These are phyloP conservation scores for Sesbania bispinosa DNA, from an alignment of 306 rosid species.

Conservation along the genomic window DNA sequence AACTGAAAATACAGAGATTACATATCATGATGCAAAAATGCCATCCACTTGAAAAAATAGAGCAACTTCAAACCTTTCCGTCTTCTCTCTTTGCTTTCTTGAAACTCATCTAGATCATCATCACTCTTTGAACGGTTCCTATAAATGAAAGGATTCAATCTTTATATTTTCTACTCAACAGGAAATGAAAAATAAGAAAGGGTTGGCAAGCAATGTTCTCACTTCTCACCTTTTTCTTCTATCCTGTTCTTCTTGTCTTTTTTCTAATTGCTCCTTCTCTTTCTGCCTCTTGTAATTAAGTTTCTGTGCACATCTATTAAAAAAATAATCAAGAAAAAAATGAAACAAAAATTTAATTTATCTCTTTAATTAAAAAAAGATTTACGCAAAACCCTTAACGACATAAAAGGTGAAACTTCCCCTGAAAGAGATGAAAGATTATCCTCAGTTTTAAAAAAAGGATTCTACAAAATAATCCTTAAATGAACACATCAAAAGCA, in stretches of 20 bases:
- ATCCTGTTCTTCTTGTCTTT: conserved; percentile 47
- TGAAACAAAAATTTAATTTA: background rate
- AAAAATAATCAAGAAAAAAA: conserved; percentile 13
- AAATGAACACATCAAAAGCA: background rate
- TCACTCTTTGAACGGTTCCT: conserved; percentile 66
- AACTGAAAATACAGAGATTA: background rate
- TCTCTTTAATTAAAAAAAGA: background rate
- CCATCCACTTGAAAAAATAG: background rate
- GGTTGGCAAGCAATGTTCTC: background rate
- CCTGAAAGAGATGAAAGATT: background rate
- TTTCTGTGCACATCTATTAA: conserved; percentile 64
- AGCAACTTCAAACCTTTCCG: conserved; percentile 50
- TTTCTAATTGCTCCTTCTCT: conserved; percentile 68
- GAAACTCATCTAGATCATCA: conserved; percentile 53
- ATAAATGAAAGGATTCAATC: conserved; percentile 34
- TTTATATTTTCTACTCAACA: background rate
- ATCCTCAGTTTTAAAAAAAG: background rate
- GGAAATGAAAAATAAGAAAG: background rate
- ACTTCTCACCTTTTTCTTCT: conserved; percentile 76
- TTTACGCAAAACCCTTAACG: background rate
- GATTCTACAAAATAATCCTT: background rate
- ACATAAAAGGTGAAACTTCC: background rate
- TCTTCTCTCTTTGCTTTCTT: conserved; percentile 49
- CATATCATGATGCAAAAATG: background rate
- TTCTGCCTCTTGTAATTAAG: conserved; percentile 78